Evolutionary conservation across 257 asterid genomes (phyloP).

Genomic region (Oldenlandia corymbosa): DNA sequence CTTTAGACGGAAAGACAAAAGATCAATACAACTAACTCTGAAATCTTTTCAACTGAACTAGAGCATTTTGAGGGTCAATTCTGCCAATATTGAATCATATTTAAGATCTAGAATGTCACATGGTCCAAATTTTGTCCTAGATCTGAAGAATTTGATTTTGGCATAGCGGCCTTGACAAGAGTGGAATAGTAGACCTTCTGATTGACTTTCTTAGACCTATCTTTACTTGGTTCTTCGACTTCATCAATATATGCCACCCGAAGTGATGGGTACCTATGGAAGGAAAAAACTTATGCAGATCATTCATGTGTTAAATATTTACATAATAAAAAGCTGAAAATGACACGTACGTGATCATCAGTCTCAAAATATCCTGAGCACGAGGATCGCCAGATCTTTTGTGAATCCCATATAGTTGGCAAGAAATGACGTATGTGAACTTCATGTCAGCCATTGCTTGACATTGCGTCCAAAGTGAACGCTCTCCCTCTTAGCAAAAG

Average conservation of each 20-base stretch:
- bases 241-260: constrained; percentile 98
- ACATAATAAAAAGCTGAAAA: constrained; percentile 11
- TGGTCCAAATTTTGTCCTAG: constrained; percentile 95
- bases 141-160: constrained; percentile 75
- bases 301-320: neutral
- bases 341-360: constrained; percentile 72
- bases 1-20: neutral
- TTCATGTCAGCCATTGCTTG: constrained; percentile 99
- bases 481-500: no score
- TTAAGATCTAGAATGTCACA: constrained; percentile 34
- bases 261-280: constrained; percentile 84
- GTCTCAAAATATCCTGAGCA: constrained; percentile 89
- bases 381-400: constrained; percentile 90
- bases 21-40: no score
- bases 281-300: constrained; percentile 13
- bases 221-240: constrained; percentile 92
- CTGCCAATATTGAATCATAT: neutral
- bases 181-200: constrained; percentile 88
- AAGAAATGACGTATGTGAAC: constrained; percentile 91
- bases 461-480: constrained; percentile 92
- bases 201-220: constrained; percentile 65
- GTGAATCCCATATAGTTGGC: constrained; percentile 88
- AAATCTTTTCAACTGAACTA: neutral
- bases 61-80: neutral
- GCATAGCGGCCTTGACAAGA: constrained; percentile 91